These are phyloP conservation scores for Saccharomycopsis phalli DNA, from an alignment of 1,139 yeast genomes.

Conservation along the genomic window DNA sequence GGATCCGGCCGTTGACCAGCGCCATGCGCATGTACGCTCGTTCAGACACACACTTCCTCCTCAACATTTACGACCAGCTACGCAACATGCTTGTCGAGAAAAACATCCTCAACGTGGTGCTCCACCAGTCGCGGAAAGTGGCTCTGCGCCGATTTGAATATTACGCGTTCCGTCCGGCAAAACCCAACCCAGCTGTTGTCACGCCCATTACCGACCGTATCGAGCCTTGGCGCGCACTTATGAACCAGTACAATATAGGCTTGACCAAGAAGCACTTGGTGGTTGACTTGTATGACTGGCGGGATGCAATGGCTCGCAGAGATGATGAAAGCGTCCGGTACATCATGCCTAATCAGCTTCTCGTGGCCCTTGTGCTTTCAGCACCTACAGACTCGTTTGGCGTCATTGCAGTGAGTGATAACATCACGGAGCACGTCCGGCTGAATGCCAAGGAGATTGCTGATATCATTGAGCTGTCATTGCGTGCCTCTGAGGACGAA, in stretches of 20 bases:
- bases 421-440: constrained; percentile 49
- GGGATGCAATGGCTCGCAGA: constrained; percentile 65
- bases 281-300: constrained; percentile 65
- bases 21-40: constrained; percentile 85
- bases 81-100: constrained; percentile 51
- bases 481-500: constrained; percentile 19
- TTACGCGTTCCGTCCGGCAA: constrained; percentile 47
- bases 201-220: constrained; percentile 41
- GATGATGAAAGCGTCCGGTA: constrained; percentile 81
- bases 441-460: constrained; percentile 50
- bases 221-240: constrained; percentile 52
- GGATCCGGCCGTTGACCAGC: constrained; percentile 72
- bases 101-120: constrained; percentile 50
- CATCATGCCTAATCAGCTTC: constrained; percentile 73
- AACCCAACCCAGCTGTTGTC: constrained; percentile 30
- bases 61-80: constrained; percentile 71
- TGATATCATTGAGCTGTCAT: constrained; percentile 34
- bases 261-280: constrained; percentile 47
- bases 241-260: constrained; percentile 61
- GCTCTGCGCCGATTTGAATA: constrained; percentile 79
- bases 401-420: constrained; percentile 44
- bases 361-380: constrained; percentile 52
- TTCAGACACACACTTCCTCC: constrained; percentile 87
- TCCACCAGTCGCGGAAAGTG: constrained; percentile 70
- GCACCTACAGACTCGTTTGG: constrained; percentile 51